Evolutionary conservation across 2,329 filamentous ascomycete species (phyloP).

Genomic region (Pseudogymnoascus sp.): DNA sequence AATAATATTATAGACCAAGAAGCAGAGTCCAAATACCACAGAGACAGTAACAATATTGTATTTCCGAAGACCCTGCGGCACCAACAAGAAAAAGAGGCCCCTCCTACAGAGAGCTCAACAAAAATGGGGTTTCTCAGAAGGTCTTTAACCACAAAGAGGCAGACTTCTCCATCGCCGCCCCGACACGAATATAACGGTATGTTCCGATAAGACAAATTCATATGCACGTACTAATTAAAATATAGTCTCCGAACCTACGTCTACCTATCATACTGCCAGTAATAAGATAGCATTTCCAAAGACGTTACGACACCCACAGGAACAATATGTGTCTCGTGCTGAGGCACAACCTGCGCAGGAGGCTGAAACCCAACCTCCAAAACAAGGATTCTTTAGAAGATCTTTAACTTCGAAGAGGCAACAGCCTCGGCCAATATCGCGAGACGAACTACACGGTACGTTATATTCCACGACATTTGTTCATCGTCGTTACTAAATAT

Average conservation of each 20-base stretch:
- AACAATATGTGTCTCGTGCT: neutral
- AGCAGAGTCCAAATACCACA: neutral
- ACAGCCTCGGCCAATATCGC: neutral
- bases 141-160: neutral
- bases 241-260: neutral
- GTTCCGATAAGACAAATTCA: neutral
- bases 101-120: neutral
- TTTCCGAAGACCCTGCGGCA: neutral
- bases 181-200: neutral
- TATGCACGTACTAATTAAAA: neutral
- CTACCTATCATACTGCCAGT: neutral
- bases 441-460: neutral
- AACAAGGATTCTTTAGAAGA: neutral
- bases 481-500: neutral
- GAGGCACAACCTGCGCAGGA: neutral
- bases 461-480: neutral
- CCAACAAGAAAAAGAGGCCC: neutral
- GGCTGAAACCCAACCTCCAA: neutral
- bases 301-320: neutral
- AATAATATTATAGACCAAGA: neutral
- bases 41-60: neutral
- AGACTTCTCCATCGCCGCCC: neutral
- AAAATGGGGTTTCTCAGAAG: neutral
- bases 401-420: neutral
- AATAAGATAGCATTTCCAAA: neutral